Conservation (phyloP, 2,329 filamentous ascomycete genomes). For the Penicillium sp. region DNA sequence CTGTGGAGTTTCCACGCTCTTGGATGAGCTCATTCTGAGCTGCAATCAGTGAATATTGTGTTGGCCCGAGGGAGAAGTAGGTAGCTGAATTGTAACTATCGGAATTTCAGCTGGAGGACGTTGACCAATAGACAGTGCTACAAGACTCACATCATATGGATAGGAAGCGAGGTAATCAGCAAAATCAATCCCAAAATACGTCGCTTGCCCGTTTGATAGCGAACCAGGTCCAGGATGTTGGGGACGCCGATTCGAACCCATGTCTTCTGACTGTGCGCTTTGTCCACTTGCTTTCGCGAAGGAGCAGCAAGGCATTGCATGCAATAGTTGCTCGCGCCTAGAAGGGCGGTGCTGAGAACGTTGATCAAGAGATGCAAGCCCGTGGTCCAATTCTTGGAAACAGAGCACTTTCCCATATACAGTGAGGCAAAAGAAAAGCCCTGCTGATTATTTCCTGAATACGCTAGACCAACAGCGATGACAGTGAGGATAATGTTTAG, state of each 20-base stretch:
- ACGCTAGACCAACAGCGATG: not conserved
- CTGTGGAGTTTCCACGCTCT: no score
- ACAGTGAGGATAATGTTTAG: not conserved
- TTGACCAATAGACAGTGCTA: no score
- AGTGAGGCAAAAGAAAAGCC: not conserved
- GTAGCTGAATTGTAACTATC: not conserved
- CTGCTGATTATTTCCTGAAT: not conserved
- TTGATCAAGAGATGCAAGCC: conserved; percentile 3
- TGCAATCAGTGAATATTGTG: not conserved
- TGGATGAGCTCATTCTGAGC: no score
- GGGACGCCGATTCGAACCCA: conserved; percentile 1
- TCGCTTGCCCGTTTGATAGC: conserved; percentile 8
- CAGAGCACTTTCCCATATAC: not conserved
- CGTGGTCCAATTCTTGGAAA: not conserved
- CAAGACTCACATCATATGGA: not conserved
- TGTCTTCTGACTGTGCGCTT: not conserved
- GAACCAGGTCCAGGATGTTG: conserved; percentile 20
- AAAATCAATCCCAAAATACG: not conserved
- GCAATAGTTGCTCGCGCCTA: conserved; percentile 5
- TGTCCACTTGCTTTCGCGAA: not conserved
- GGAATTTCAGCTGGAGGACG: no score
- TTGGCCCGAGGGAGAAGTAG: not conserved
- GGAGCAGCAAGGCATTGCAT: conserved; percentile 2
- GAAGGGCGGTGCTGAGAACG: not conserved
- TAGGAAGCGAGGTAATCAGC: not conserved